A percentile compares a stretch with the other conserved stretches of the same genome.
These are phyloP conservation scores for Gossypium thurberi DNA, from an alignment of 345 rosid genomes.

Conservation along the genomic window DNA sequence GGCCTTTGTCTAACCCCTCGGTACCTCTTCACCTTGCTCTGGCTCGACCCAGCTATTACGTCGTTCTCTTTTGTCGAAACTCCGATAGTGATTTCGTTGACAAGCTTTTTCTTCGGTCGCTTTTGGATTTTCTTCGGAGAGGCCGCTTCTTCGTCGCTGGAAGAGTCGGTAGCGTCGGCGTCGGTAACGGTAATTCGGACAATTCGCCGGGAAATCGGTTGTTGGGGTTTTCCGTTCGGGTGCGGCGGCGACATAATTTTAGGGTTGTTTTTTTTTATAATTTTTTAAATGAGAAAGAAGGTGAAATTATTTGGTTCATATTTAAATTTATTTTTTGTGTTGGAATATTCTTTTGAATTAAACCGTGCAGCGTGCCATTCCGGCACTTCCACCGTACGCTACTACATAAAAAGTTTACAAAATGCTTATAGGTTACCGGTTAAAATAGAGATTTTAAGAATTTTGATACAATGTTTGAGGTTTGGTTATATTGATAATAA, in stretches of 20 bases:
- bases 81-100: constrained; percentile 27
- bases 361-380: neutral
- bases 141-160: constrained; percentile 23
- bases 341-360: constrained; percentile 4
- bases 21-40: constrained; percentile 21
- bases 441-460: no score
- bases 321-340: neutral
- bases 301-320: neutral
- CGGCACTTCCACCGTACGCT: neutral
- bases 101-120: constrained; percentile 25
- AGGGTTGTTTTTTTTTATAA: neutral
- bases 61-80: constrained; percentile 10
- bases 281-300: neutral
- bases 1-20: constrained; percentile 39
- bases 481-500: no score
- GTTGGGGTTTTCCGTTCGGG: neutral
- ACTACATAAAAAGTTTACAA: neutral
- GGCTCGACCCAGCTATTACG: neutral
- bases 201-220: constrained; percentile 8
- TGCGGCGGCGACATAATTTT: neutral
- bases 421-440: no score
- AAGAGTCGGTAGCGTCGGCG: constrained; percentile 40
- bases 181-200: constrained; percentile 34
- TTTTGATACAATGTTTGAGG: no score
- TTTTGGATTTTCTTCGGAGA: neutral